Percentiles rank a stretch among this genome's conserved stretches.
These are phyloP conservation scores for Linum lewisii DNA, from an alignment of 345 rosid species.

Conservation along the genomic window DNA sequence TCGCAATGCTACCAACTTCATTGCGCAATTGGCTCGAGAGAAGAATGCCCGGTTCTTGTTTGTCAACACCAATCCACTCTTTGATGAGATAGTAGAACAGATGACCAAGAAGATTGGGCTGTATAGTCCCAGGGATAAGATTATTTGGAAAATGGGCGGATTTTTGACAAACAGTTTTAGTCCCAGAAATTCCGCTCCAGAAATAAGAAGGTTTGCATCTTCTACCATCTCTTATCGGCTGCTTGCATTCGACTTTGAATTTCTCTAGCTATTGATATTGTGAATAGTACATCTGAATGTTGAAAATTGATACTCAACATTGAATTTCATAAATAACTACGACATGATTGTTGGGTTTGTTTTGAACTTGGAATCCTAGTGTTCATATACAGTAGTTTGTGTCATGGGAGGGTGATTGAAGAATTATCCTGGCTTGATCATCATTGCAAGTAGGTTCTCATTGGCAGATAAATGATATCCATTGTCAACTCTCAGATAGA, in stretches of 20 bases:
- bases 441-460: neutral
- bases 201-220: conserved; percentile 41
- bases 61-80: conserved; percentile 85
- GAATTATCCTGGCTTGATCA: neutral
- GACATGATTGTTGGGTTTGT: neutral
- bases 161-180: conserved; percentile 78
- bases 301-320: neutral
- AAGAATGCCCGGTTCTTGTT: conserved; percentile 56
- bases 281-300: neutral
- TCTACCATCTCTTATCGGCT: neutral
- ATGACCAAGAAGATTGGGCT: conserved; percentile 65
- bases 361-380: neutral
- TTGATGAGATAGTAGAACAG: conserved; percentile 72
- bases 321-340: neutral
- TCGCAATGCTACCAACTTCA: conserved; percentile 74
- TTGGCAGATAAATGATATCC: neutral
- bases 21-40: conserved; percentile 50
- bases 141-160: conserved; percentile 75
- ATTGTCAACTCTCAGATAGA: neutral
- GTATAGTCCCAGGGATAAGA: conserved; percentile 47
- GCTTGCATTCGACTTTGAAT: neutral
- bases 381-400: neutral
- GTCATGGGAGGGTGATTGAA: neutral
- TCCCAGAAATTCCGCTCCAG: conserved; percentile 86
- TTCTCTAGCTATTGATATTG: neutral